These are phyloP conservation scores for Cutaneotrichosporon cyanovorans DNA, from an alignment of 1,284 basidiomycete species.

Conservation along the genomic window DNA sequence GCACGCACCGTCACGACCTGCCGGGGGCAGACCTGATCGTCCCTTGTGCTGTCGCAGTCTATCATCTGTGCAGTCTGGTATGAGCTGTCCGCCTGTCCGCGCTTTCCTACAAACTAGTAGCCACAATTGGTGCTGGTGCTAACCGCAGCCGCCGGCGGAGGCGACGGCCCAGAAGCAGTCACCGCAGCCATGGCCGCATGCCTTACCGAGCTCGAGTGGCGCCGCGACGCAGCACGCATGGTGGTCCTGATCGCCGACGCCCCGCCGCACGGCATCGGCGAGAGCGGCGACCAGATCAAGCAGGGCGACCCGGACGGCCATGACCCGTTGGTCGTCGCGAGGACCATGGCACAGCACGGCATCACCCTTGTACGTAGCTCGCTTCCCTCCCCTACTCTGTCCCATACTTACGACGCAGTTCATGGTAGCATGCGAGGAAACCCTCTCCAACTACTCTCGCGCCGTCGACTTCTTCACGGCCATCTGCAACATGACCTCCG, in stretches of 20 bases:
- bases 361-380: slow-evolving; percentile 80
- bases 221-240: slow-evolving; percentile 84
- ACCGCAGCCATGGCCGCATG: slow-evolving; percentile 87
- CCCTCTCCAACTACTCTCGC: slow-evolving; percentile 83
- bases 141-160: slow-evolving; percentile 76
- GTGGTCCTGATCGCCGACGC: slow-evolving; percentile 93
- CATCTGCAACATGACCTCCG: slow-evolving; percentile 83
- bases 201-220: slow-evolving; percentile 78
- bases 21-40: too few relatives aligned
- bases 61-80: too few relatives aligned
- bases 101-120: too few relatives aligned
- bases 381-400: too few relatives aligned
- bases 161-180: slow-evolving; percentile 96
- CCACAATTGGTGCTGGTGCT: too few relatives aligned
- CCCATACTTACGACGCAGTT: slow-evolving; percentile 54
- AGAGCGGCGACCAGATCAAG: slow-evolving; percentile 57
- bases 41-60: too few relatives aligned
- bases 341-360: slow-evolving; percentile 80
- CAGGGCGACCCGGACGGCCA: slow-evolving; percentile 85
- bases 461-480: slow-evolving; percentile 95
- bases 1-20: too few relatives aligned
- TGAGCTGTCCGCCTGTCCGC: too few relatives aligned
- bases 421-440: slow-evolving; percentile 97
- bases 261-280: slow-evolving; percentile 69
- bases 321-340: slow-evolving; percentile 81